Percentiles rank a stretch among this genome's conserved stretches.
Evolutionary conservation across 371 early-diverging fungal genomes (phyloP).

Genomic region (Apophysomyces ossiformis): DNA sequence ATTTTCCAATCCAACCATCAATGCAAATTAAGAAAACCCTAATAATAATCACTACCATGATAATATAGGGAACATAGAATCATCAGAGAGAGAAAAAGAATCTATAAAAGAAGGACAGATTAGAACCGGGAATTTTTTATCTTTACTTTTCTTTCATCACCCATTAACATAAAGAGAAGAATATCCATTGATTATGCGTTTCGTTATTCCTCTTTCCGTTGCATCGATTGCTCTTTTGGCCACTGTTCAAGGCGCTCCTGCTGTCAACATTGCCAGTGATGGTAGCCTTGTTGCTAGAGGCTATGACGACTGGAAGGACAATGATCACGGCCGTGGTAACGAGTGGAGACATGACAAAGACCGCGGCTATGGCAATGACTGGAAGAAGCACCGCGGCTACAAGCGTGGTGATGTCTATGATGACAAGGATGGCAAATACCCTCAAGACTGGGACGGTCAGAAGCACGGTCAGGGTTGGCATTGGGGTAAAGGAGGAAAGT

Average conservation of each 20-base stretch:
- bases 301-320: not conserved
- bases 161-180: not conserved
- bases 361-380: not conserved
- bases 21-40: not conserved
- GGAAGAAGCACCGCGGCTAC: not conserved
- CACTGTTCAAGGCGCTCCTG: slow-evolving; percentile 1
- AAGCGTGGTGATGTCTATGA: not conserved
- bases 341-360: not conserved
- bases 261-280: not conserved
- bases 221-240: slow-evolving; percentile 4
- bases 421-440: not conserved
- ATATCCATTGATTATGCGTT: not conserved
- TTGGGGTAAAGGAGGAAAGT: slow-evolving; percentile 1
- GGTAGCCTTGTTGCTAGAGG: not conserved
- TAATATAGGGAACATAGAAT: no score
- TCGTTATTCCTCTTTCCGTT: not conserved
- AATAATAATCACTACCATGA: not conserved
- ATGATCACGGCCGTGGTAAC: not conserved
- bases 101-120: no score
- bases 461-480: slow-evolving; percentile 1
- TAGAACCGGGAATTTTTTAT: no score
- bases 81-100: no score
- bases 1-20: slow-evolving; percentile 3
- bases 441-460: not conserved
- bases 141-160: not conserved